phyloP scores from a whole-genome alignment of 208 protist species.

The Crithidia brevicula region DNA sequence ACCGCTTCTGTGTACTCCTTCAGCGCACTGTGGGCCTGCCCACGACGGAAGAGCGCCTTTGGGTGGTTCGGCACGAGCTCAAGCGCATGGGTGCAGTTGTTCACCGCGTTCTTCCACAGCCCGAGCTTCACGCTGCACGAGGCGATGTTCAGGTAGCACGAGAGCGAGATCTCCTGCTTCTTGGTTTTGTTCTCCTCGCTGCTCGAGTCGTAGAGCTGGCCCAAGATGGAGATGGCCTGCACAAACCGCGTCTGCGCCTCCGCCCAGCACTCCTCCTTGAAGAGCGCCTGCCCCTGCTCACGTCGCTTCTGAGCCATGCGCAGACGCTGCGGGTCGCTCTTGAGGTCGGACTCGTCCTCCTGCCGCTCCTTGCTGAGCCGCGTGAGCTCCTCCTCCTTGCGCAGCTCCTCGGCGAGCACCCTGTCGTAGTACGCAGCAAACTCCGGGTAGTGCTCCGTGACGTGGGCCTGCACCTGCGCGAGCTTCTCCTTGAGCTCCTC shows the following conservation, averaged over 20 bases:
- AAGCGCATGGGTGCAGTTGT: constrained; percentile 70
- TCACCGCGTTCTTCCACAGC: constrained; percentile 64
- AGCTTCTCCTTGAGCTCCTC: constrained; percentile 31
- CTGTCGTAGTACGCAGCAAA: constrained; percentile 43
- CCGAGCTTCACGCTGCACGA: constrained; percentile 72
- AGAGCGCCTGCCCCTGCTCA: constrained; percentile 73
- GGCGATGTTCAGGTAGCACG: constrained; percentile 85
- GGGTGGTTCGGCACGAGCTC: constrained; percentile 53
- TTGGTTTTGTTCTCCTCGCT: constrained; percentile 56
- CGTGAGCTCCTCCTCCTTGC: constrained; percentile 57
- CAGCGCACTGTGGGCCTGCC: constrained; percentile 52
- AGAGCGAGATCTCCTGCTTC: constrained; percentile 65
- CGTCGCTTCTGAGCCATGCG: constrained; percentile 66
- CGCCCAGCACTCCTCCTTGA: constrained; percentile 71
- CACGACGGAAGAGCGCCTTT: constrained; percentile 76
- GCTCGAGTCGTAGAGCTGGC: constrained; percentile 68
- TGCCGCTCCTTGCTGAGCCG: constrained; percentile 51
- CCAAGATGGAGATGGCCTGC: constrained; percentile 65
- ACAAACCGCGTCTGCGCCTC: constrained; percentile 80
- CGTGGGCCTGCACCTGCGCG: constrained; percentile 34
- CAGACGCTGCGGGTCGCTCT: constrained; percentile 81
- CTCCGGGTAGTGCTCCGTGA: constrained; percentile 40
- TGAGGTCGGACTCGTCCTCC: constrained; percentile 58
- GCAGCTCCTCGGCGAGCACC: constrained; percentile 33
- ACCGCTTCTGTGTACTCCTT: constrained; percentile 64